Conservation (phyloP, 1,284 basidiomycete species). For the Pholiota adiposa region DNA sequence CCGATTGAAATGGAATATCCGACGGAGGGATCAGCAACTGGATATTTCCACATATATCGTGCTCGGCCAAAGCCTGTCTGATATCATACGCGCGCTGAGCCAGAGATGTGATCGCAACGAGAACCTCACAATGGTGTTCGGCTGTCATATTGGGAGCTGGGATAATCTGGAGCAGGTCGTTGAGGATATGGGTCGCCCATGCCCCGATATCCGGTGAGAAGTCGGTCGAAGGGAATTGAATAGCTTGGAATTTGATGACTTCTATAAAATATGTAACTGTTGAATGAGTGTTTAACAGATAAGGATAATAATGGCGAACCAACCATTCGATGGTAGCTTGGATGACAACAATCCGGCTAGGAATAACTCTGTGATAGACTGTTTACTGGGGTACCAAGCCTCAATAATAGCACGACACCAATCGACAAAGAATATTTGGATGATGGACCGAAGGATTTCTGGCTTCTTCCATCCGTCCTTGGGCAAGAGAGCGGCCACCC, state of each 20-base stretch:
- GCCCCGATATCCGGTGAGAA: neutral
- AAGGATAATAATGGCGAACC: too few relatives aligned
- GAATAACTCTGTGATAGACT: conserved; percentile 18
- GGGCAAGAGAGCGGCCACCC: neutral
- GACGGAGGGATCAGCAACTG: conserved; percentile 21
- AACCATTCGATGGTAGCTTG: conserved; percentile 1
- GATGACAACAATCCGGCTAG: conserved; percentile 12
- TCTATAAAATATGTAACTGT: neutral
- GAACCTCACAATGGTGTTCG: neutral
- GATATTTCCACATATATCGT: conserved; percentile 26
- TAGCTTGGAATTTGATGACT: neutral
- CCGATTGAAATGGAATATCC: conserved; percentile 20
- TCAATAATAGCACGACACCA: conserved; percentile 23
- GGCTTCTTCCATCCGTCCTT: neutral
- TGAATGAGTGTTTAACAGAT: too few relatives aligned
- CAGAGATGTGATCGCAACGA: neutral
- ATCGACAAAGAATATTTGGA: conserved; percentile 20
- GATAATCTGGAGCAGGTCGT: neutral
- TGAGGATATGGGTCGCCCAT: neutral
- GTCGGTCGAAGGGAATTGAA: neutral
- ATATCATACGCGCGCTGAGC: conserved; percentile 20
- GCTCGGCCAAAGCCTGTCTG: conserved; percentile 26
- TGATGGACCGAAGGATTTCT: neutral
- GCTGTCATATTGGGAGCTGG: neutral
- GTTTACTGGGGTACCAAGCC: conserved; percentile 18